These are phyloP conservation scores for Lanmaoa pseudosensibilis DNA, from an alignment of 768 basidiomycete genomes.

Conservation along the genomic window DNA sequence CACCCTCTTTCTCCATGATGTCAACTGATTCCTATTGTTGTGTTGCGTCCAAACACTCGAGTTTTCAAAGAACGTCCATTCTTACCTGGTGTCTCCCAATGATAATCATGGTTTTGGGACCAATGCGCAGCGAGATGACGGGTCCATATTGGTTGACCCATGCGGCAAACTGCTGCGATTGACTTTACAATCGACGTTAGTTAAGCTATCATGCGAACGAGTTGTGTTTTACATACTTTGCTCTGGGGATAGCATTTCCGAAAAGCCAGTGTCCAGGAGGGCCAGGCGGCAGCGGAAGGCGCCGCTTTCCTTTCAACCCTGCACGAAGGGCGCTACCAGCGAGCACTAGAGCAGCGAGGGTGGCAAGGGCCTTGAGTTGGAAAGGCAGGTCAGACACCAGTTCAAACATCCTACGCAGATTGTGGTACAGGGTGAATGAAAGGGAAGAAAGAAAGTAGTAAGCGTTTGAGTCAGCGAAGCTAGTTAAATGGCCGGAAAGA, in stretches of 20 bases:
- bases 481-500: conserved; percentile 14
- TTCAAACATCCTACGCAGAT: conserved; percentile 8
- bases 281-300: conserved; percentile 31
- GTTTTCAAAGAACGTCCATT: neutral
- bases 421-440: neutral
- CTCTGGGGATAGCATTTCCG: conserved; percentile 28
- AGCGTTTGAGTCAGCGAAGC: neutral
- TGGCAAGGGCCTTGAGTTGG: conserved; percentile 18
- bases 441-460: neutral
- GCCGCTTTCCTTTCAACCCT: conserved; percentile 7
- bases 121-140: conserved; percentile 55
- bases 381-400: conserved; percentile 3
- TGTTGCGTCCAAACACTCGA: neutral
- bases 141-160: conserved; percentile 64
- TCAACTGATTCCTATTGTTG: conserved; percentile 54
- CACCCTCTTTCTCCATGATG: conserved; percentile 68
- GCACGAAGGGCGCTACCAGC: conserved; percentile 9
- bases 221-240: conserved; percentile 21
- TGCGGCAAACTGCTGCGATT: conserved; percentile 48
- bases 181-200: conserved; percentile 9
- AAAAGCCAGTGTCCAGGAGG: conserved; percentile 37
- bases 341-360: conserved; percentile 19
- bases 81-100: conserved; percentile 40
- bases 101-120: conserved; percentile 36
- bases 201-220: neutral